Conservation (phyloP, 768 basidiomycete species). For the Kwoniella botswanensis region DNA sequence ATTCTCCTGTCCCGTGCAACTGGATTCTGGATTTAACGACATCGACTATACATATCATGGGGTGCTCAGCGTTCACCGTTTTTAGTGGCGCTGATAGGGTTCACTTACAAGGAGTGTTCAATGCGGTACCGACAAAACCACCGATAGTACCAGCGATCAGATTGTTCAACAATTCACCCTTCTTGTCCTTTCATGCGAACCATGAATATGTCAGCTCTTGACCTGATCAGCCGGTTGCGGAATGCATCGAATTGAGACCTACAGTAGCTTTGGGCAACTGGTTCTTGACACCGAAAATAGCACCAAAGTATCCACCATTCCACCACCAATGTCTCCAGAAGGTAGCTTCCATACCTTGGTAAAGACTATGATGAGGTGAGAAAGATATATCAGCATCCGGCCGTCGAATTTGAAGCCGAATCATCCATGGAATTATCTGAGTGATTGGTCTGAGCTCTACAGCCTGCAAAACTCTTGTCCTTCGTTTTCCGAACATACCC, state of each 20-base stretch:
- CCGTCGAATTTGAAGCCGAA: neutral
- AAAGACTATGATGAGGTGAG: conserved; percentile 60
- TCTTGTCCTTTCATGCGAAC: conserved; percentile 62
- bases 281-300: conserved; percentile 81
- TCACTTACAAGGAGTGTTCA: conserved; percentile 81
- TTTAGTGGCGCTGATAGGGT: neutral
- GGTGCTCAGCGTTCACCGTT: neutral
- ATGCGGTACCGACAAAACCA: conserved; percentile 73
- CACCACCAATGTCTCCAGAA: conserved; percentile 73
- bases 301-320: conserved; percentile 86
- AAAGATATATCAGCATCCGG: conserved; percentile 14
- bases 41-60: conserved; percentile 61
- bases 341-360: conserved; percentile 94
- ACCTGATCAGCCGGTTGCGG: neutral
- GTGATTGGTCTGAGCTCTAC: neutral
- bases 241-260: conserved; percentile 33
- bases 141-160: conserved; percentile 88
- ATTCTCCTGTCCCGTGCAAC: conserved; percentile 57
- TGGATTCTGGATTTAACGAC: conserved; percentile 98
- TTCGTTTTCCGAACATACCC: too few relatives aligned
- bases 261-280: conserved; percentile 86
- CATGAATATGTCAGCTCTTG: neutral
- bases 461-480: too few relatives aligned
- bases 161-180: conserved; percentile 82
- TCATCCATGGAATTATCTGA: neutral